Percentiles rank a stretch among this genome's conserved stretches.
phyloP scores from a whole-genome alignment of 257 asterid genomes.

The Rehmannia glutinosa region DNA sequence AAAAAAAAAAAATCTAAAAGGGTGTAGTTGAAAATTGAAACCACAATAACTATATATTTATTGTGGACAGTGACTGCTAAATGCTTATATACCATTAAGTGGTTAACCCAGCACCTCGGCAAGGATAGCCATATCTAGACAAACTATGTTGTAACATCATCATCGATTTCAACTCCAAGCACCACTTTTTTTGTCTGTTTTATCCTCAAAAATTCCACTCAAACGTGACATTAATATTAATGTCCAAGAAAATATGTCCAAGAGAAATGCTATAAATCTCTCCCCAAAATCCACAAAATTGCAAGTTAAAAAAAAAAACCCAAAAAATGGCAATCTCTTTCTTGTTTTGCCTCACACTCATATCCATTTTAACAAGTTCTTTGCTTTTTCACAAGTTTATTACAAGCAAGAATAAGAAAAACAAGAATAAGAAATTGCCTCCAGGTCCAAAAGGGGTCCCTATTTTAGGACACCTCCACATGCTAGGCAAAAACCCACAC shows the following conservation, averaged over 20 bases:
- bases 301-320: not conserved
- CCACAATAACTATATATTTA: too few relatives aligned
- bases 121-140: not conserved
- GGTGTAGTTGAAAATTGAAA: too few relatives aligned
- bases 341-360: slow-evolving; percentile 18
- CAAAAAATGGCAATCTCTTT: slow-evolving; percentile 11
- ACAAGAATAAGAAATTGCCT: slow-evolving; percentile 28
- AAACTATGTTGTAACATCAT: not conserved
- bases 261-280: not conserved
- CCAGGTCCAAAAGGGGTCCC: slow-evolving; percentile 57
- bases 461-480: slow-evolving; percentile 45
- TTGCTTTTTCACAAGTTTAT: not conserved
- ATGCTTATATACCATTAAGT: too few relatives aligned
- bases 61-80: too few relatives aligned
- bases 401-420: not conserved
- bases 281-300: not conserved
- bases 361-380: not conserved
- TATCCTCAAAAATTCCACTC: not conserved
- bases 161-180: not conserved
- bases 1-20: too few relatives aligned
- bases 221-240: not conserved
- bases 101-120: too few relatives aligned
- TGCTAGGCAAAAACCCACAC: slow-evolving; percentile 50
- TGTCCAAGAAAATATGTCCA: not conserved
- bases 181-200: not conserved